Conservation (phyloP, 257 asterid species). For the Nicotiana paniculata region DNA sequence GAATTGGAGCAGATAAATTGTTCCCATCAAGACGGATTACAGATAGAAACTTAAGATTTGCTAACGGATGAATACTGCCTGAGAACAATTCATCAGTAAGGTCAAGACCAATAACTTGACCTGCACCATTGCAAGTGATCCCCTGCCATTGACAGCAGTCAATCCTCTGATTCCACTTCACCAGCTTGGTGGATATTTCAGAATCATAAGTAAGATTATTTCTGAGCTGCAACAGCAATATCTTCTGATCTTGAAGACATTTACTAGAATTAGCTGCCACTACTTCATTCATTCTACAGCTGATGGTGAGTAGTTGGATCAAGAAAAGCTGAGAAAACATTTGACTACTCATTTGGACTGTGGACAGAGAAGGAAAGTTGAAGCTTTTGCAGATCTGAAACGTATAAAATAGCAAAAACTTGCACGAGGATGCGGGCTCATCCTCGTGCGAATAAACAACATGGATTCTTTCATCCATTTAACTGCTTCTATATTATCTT, state of each 20-base stretch:
- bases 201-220: conserved; percentile 40
- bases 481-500: neutral
- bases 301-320: conserved; percentile 10
- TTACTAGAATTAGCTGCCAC: conserved; percentile 22
- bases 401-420: neutral
- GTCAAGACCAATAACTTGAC: conserved; percentile 41
- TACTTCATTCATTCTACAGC: neutral
- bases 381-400: neutral
- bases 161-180: conserved; percentile 34
- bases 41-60: conserved; percentile 33
- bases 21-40: conserved; percentile 37
- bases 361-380: neutral
- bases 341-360: conserved; percentile 21
- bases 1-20: conserved; percentile 30
- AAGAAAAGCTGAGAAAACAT: conserved; percentile 10
- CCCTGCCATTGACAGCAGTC: conserved; percentile 56
- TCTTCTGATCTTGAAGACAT: conserved; percentile 31
- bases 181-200: conserved; percentile 42
- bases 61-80: conserved; percentile 23
- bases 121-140: conserved; percentile 32
- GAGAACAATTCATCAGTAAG: conserved; percentile 41
- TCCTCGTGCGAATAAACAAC: neutral
- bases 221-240: conserved; percentile 35
- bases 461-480: neutral
- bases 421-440: neutral